A percentile compares a stretch with the other conserved stretches of the same genome.
These are phyloP conservation scores for Leptographium lundbergii DNA, from an alignment of 2,329 filamentous ascomycete species.

Conservation along the genomic window DNA sequence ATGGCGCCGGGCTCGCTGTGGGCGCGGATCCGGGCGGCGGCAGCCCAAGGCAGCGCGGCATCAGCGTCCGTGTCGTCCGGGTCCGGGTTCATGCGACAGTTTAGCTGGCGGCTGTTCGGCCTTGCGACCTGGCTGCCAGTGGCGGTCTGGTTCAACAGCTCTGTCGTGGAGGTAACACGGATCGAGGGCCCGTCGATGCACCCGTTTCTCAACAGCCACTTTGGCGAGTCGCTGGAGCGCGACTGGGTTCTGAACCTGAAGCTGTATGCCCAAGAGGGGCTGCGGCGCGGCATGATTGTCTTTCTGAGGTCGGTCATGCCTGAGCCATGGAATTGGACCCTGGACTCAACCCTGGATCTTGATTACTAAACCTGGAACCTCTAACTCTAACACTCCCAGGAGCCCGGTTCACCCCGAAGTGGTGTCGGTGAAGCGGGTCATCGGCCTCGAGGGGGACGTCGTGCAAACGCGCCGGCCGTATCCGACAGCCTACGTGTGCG, in stretches of 20 bases:
- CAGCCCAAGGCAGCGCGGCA: background rate
- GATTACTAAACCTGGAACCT: background rate
- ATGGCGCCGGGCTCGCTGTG: conserved; percentile 8
- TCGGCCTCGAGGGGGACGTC: conserved; percentile 68
- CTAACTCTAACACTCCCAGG: conserved; percentile 26
- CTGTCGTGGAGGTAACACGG: conserved; percentile 44
- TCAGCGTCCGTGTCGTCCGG: background rate
- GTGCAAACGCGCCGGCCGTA: conserved; percentile 54
- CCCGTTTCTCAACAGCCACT: conserved; percentile 59
- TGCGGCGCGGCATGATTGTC: conserved; percentile 63
- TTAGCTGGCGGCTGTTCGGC: conserved; percentile 34
- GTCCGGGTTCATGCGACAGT: conserved; percentile 20
- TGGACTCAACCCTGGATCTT: background rate
- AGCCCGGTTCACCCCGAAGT: conserved; percentile 59
- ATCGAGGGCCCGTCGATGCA: conserved; percentile 61
- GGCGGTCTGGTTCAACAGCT: conserved; percentile 46
- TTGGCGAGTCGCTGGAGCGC: conserved; percentile 37
- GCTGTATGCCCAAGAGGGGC: conserved; percentile 40
- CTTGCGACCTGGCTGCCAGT: conserved; percentile 51
- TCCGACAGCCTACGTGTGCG: conserved; percentile 39
- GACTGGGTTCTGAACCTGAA: conserved; percentile 50
- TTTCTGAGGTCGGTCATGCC: conserved; percentile 44
- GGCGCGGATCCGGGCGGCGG: conserved; percentile 5
- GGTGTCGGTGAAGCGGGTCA: conserved; percentile 67
- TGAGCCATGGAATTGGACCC: no score